Evolutionary conservation across 148 eudicot genomes (phyloP).

Genomic region (Cornus kousa): DNA sequence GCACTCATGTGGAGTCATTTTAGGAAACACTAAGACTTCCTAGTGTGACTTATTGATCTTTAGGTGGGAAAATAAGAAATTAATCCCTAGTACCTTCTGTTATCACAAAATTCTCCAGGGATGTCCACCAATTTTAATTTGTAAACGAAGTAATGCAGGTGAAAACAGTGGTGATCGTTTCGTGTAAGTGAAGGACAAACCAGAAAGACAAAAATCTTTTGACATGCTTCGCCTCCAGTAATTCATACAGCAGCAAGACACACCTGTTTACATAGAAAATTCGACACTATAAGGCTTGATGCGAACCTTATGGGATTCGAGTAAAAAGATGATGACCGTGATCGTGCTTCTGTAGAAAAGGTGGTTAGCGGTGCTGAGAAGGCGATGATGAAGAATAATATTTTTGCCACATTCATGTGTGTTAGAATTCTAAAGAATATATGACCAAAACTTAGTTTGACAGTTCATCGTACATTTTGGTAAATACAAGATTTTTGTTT

Average conservation of each 20-base stretch:
- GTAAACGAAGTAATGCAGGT: conserved; percentile 35
- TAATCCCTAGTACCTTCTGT: neutral
- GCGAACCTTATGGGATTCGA: neutral
- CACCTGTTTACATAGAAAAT: conserved; percentile 4
- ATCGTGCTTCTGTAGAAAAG: neutral
- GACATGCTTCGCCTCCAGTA: conserved; percentile 2
- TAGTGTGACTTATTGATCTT: too few species aligned
- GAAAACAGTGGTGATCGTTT: conserved; percentile 23
- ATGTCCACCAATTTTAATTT: conserved; percentile 19
- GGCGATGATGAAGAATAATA: neutral
- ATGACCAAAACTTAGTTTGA: conserved; percentile 5
- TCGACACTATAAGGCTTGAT: neutral
- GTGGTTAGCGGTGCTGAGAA: neutral
- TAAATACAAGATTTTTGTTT: conserved; percentile 4
- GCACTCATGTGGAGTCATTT: too few species aligned
- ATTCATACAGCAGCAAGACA: conserved; percentile 6
- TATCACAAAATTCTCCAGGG: conserved; percentile 9
- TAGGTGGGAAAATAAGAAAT: too few species aligned
- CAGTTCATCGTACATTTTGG: neutral
- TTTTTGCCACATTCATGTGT: neutral
- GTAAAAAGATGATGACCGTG: neutral
- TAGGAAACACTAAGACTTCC: too few species aligned
- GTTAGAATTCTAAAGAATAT: conserved; percentile 1
- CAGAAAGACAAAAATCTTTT: neutral
- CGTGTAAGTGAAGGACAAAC: conserved; percentile 23